Percentiles rank a stretch among this genome's conserved stretches.
Conservation (phyloP, 2,329 filamentous ascomycete species). For the Fusarium sp. region DNA sequence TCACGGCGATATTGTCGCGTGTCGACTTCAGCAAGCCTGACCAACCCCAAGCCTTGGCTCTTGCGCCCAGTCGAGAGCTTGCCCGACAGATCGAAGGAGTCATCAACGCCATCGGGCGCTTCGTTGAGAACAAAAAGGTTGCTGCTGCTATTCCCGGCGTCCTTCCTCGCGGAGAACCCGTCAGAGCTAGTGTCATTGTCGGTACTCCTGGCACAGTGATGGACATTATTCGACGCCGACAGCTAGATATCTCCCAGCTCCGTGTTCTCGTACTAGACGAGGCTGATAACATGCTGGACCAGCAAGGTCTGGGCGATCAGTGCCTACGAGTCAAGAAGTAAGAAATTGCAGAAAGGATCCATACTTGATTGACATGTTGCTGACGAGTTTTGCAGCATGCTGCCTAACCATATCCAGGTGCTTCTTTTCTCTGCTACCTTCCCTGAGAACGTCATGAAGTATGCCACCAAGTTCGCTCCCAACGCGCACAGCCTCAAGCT, state of each 20-base stretch:
- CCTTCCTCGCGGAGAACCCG: slow-evolving; percentile 73
- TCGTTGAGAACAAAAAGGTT: slow-evolving; percentile 79
- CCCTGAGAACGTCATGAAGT: slow-evolving; percentile 85
- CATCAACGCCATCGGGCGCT: slow-evolving; percentile 84
- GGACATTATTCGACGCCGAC: slow-evolving; percentile 82
- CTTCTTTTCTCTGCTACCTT: slow-evolving; percentile 97
- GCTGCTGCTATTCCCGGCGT: slow-evolving; percentile 86
- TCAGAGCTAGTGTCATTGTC: slow-evolving; percentile 84
- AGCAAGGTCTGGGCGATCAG: slow-evolving; percentile 94
- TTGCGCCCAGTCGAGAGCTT: slow-evolving; percentile 93
- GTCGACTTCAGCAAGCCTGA: slow-evolving; percentile 77
- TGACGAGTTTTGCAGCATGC: slow-evolving; percentile 65
- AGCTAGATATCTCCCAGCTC: slow-evolving; percentile 78
- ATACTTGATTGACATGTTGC: slow-evolving; percentile 18
- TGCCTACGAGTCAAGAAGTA: slow-evolving; percentile 90
- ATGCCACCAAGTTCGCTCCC: slow-evolving; percentile 86
- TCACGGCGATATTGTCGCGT: slow-evolving; percentile 89
- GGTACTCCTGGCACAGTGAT: slow-evolving; percentile 94
- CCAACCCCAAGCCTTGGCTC: slow-evolving; percentile 85
- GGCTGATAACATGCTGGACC: slow-evolving; percentile 98
- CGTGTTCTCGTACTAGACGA: slow-evolving; percentile 93
- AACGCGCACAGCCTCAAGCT: slow-evolving; percentile 88
- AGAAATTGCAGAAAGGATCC: slow-evolving; percentile 5
- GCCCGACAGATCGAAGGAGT: slow-evolving; percentile 94
- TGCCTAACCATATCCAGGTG: slow-evolving; percentile 82